Evolutionary conservation across 2,329 filamentous ascomycete genomes (phyloP).

Genomic region (Aureobasidium sp.): DNA sequence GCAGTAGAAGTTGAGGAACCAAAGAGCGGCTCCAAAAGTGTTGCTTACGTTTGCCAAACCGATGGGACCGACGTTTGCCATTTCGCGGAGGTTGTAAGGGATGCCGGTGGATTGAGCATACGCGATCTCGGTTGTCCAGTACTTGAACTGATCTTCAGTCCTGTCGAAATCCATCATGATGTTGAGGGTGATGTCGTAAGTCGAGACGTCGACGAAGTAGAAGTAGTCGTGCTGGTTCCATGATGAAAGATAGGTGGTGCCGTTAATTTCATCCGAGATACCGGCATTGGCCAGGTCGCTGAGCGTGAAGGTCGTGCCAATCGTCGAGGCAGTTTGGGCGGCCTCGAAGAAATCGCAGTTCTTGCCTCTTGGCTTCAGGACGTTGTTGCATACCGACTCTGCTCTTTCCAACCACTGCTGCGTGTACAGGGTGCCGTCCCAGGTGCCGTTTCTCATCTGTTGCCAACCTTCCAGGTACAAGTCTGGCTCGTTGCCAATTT

Average conservation of each 20-base stretch:
- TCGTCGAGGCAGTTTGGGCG: slow-evolving; percentile 44
- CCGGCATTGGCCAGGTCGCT: slow-evolving; percentile 34
- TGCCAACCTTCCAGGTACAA: slow-evolving; percentile 35
- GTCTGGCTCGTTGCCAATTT: slow-evolving; percentile 40
- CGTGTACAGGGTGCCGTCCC: slow-evolving; percentile 40
- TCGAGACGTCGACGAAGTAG: slow-evolving; percentile 45
- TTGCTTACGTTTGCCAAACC: slow-evolving; percentile 42
- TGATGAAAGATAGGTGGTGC: slow-evolving; percentile 32
- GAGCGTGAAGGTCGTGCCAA: slow-evolving; percentile 45
- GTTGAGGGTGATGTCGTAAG: slow-evolving; percentile 37
- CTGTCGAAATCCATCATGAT: slow-evolving; percentile 40
- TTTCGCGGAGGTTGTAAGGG: slow-evolving; percentile 46
- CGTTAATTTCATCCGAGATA: slow-evolving; percentile 33
- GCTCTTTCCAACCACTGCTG: slow-evolving; percentile 42
- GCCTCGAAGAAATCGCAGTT: slow-evolving; percentile 43
- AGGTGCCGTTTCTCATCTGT: slow-evolving; percentile 38
- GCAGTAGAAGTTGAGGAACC: slow-evolving; percentile 47
- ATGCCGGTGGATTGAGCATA: slow-evolving; percentile 37
- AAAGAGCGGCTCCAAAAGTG: slow-evolving; percentile 44
- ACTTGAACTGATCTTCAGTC: slow-evolving; percentile 42
- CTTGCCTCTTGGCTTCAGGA: slow-evolving; percentile 37
- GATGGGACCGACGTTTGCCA: slow-evolving; percentile 45
- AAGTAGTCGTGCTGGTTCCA: slow-evolving; percentile 52
- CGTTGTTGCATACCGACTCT: slow-evolving; percentile 37
- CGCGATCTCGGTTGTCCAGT: slow-evolving; percentile 40